Evolutionary conservation across 805 yeast species (phyloP), one percentile per base, ranked within the genome.

Genomic region (Spathaspora arborariae): DNA sequence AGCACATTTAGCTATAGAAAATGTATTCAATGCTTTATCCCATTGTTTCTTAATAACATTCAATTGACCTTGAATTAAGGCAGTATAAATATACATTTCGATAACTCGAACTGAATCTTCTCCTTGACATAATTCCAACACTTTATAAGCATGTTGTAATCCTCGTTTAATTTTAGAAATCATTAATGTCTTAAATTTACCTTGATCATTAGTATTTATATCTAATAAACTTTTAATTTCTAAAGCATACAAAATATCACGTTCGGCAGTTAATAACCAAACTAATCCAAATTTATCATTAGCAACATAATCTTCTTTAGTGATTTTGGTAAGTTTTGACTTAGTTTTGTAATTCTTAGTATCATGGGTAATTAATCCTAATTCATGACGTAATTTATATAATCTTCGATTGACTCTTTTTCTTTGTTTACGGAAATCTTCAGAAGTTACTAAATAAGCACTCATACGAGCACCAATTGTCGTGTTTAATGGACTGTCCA

Each of bases 401-500:
- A 90, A 62, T 47, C 79, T 75, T 52, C 80, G 77, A 49, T 83
- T 81, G 45, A 84, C 62, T 54, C 81, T 75, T 45, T 72, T 75
- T 59, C 95, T 83, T 56, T 86, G 85, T 53, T 79, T 81, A 40
- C 76, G 79, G 60, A 68, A 89, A 57, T 90, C 97, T 15, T 76
- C 79, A 0, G 88, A 74, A 3, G 88, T 75, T 54, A 79, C 80
- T 45, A 89, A 72, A 54, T 81, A 79, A 11, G 82, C 82, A 45
- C 77, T 76, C 55, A 77, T 72, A 47, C 96, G 80, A 11, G 74
- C 79, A 11, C 83, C 83, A 47, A 66, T 68, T 1, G 82, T 78
- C 45, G 57, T 50, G 21, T 63, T 61, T 44, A 80, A 60, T 7
- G 84, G 82, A 26, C 69, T 64, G 3, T 78, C 57, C 65, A 61